These are phyloP conservation scores for Crithidia mellificae DNA, from an alignment of 208 protist genomes.

Conservation along the genomic window DNA sequence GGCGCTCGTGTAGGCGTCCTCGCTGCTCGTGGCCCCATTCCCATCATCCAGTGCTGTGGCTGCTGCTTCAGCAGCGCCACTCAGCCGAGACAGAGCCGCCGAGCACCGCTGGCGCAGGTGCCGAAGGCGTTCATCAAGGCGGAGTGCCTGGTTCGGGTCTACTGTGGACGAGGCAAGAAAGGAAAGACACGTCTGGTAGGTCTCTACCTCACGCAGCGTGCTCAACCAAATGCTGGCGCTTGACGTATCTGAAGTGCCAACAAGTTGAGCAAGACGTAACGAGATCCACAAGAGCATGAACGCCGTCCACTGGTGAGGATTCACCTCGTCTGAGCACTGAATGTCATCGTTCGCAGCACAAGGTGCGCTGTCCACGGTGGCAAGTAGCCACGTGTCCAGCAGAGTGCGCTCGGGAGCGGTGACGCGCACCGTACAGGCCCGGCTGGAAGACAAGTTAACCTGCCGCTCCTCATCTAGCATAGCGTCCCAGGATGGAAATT, in stretches of 20 bases:
- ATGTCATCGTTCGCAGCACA: no score
- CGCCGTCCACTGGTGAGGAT: neutral
- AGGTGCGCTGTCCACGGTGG: neutral
- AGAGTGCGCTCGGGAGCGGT: neutral
- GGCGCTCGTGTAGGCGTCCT: constrained; percentile 7
- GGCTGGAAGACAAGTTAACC: neutral
- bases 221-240: neutral
- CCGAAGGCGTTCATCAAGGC: neutral
- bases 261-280: constrained; percentile 17
- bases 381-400: constrained; percentile 9
- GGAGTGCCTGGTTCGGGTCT: neutral
- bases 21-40: neutral
- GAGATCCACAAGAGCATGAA: constrained; percentile 13
- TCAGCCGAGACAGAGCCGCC: neutral
- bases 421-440: neutral
- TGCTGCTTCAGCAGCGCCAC: neutral
- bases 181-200: constrained; percentile 16
- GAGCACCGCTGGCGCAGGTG: neutral
- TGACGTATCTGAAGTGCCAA: neutral
- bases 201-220: constrained; percentile 9
- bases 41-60: neutral
- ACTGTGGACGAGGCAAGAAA: constrained; percentile 20
- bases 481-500: constrained; percentile 12
- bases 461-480: constrained; percentile 8
- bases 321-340: neutral